phyloP scores from a whole-genome alignment of 2,329 filamentous ascomycete genomes.

The Dactylonectria estremocensis region DNA sequence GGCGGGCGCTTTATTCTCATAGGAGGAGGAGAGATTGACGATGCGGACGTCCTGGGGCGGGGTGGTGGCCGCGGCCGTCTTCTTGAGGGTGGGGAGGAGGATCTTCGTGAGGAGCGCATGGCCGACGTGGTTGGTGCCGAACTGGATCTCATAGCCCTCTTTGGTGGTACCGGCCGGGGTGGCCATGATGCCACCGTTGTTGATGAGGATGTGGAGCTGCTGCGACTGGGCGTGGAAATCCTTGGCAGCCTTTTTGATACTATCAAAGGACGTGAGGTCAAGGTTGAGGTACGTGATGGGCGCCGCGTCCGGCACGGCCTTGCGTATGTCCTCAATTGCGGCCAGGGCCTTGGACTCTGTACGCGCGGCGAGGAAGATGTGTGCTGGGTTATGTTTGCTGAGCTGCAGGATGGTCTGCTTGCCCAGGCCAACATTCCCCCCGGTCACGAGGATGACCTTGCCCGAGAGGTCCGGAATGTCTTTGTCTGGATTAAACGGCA shows the following conservation, averaged over 20 bases:
- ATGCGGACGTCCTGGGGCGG: background rate
- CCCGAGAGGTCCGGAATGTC: background rate
- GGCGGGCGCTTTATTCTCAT: no score
- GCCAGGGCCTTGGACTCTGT: background rate
- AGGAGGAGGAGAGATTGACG: no score
- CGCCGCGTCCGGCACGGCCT: background rate
- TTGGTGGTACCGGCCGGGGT: background rate
- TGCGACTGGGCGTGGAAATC: background rate
- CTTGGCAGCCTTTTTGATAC: background rate
- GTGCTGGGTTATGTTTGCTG: background rate
- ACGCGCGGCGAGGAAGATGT: background rate
- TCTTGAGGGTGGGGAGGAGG: background rate
- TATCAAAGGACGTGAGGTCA: background rate
- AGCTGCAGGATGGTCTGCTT: background rate
- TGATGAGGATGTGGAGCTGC: background rate
- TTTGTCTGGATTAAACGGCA: background rate
- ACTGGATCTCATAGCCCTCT: background rate
- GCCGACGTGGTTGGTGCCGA: background rate
- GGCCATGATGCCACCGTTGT: background rate
- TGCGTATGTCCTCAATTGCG: background rate
- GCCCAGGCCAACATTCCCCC: background rate
- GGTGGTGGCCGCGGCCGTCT: background rate
- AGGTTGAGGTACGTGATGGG: background rate
- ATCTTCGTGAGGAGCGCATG: background rate
- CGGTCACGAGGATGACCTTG: background rate